Evolutionary conservation across 345 rosid genomes (phyloP), one percentile per base, ranked within the genome.

Genomic region (Camelina laxa): DNA sequence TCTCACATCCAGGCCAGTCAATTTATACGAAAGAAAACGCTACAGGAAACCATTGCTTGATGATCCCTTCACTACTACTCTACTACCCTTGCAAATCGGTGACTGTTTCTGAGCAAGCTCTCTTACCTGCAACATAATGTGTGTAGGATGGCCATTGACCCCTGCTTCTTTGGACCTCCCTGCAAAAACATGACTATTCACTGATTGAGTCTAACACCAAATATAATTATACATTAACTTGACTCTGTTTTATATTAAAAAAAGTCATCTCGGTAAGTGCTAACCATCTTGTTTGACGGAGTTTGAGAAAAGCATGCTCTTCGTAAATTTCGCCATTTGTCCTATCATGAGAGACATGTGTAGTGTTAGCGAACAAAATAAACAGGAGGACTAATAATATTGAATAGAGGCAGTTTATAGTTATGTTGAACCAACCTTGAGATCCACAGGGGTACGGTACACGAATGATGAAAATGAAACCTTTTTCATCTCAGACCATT

Each of bases 401-500:
- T 21, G 17, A 33, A 15, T 50, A 60, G 45, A 60, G 22, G 14
- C 38, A 27, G 31, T 17, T n/a, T n/a, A n/a, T n/a, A n/a, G n/a
- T 59, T 15, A 36, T 33, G 49, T 42, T 14, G 79, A 60, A 75
- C 48, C 20, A 69, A 94, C 98, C 96, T 94, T 94, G 66, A 94
- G 92, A 86, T 94, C 98, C 35, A 94, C 97, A 48, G 98, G 75
- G 24, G 97, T 88, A 53, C 97, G 95, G 80, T 86, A 82, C 0
- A 90, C 75, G 79, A 76, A 84, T 16, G 96, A 85, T 62, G 98
- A 85, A 82, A 87, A 91, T 27, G 92, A 85, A 53, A 88, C 87
- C 76, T 83, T 79, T 82, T 87, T 95, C 77, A 95, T 95, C 87
- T 85, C 93, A 48, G 96, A 90, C 99, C 99, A 95, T 80, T 93